Conservation (phyloP, 352 stramenopile genomes). For the Lagenidium giganteum region DNA sequence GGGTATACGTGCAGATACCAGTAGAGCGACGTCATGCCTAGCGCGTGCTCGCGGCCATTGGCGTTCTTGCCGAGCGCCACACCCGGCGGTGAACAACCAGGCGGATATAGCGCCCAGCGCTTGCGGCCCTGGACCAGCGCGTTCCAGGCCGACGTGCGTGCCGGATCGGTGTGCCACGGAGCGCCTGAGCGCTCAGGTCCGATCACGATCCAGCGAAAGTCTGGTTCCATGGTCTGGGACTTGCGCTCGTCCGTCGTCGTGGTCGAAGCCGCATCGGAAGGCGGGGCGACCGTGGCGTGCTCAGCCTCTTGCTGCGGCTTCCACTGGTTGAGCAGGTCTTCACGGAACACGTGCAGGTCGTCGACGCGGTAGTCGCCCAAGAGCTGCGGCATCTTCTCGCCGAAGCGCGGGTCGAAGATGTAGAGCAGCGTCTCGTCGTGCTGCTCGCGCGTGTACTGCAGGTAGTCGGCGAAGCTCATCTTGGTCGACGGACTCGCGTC, state of each 20-base stretch:
- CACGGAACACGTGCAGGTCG: slow-evolving; percentile 62
- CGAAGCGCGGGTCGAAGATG: slow-evolving; percentile 83
- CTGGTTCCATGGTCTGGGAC: slow-evolving; percentile 31
- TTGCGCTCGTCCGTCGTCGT: slow-evolving; percentile 21
- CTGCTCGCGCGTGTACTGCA: slow-evolving; percentile 51
- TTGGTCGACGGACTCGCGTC: slow-evolving; percentile 44
- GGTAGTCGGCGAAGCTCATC: slow-evolving; percentile 78
- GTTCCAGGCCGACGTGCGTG: slow-evolving; percentile 96
- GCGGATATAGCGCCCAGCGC: slow-evolving; percentile 95
- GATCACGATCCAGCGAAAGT: slow-evolving; percentile 84
- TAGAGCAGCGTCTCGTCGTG: slow-evolving; percentile 85
- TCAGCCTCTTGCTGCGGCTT: slow-evolving; percentile 17
- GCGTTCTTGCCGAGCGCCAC: slow-evolving; percentile 49
- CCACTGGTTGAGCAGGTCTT: slow-evolving; percentile 65
- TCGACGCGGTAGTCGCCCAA: slow-evolving; percentile 61
- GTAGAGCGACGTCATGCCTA: slow-evolving; percentile 76
- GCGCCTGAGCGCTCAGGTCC: slow-evolving; percentile 85
- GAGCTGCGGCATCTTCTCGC: slow-evolving; percentile 71
- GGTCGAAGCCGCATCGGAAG: background rate
- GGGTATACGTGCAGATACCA: slow-evolving; percentile 87
- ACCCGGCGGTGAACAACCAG: slow-evolving; percentile 66
- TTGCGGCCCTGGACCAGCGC: slow-evolving; percentile 92
- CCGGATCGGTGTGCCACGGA: slow-evolving; percentile 93
- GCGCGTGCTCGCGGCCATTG: slow-evolving; percentile 43
- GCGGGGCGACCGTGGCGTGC: too few species aligned